These are phyloP conservation scores for Linnemannia schmuckeri DNA, from an alignment of 192 early-diverging fungal genomes.

Conservation along the genomic window DNA sequence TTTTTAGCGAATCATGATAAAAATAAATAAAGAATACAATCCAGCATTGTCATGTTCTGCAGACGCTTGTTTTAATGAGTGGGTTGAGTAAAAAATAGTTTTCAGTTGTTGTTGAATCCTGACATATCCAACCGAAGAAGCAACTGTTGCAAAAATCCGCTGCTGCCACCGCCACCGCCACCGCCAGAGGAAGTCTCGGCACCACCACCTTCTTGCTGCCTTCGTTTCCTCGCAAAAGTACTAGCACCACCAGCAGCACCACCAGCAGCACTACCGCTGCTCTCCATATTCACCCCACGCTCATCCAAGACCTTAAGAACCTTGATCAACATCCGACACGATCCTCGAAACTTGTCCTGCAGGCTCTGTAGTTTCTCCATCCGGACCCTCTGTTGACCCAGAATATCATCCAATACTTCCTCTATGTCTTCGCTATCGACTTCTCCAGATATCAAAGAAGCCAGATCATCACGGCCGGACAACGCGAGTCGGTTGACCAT, in stretches of 20 bases:
- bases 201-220: not conserved
- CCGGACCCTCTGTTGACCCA: constrained; percentile 1
- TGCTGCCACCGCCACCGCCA: constrained; percentile 5
- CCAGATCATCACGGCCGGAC: not conserved
- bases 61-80: too few species aligned
- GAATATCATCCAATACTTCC: not conserved
- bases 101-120: constrained; percentile 30
- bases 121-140: constrained; percentile 53
- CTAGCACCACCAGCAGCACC: not conserved
- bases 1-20: too few species aligned
- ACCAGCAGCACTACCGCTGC: not conserved
- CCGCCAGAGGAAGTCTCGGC: not conserved
- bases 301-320: constrained; percentile 55
- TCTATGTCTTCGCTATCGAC: not conserved
- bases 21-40: not conserved
- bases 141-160: constrained; percentile 57
- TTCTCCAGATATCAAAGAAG: not conserved
- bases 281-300: constrained; percentile 46
- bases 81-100: not conserved
- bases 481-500: constrained; percentile 9
- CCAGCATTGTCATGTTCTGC: too few species aligned
- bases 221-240: not conserved
- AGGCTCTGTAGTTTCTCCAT: constrained; percentile 29
- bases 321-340: constrained; percentile 55
- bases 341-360: constrained; percentile 51